These are phyloP conservation scores for Pythium vanterpoolii DNA, from an alignment of 352 stramenopile genomes.

Conservation along the genomic window DNA sequence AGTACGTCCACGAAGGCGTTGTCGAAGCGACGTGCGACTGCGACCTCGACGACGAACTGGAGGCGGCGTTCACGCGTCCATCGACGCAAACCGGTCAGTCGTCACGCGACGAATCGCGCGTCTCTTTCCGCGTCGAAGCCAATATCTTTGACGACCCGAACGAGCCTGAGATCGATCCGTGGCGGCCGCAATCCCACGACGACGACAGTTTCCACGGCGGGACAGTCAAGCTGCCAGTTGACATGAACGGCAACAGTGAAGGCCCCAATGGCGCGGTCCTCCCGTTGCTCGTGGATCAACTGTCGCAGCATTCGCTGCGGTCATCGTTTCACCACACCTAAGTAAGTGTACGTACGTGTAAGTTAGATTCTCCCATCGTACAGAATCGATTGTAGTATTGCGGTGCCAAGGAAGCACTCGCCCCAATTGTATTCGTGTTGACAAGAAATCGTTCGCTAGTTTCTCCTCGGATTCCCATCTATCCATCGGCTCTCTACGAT, in stretches of 20 bases:
- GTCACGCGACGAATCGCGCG: slow-evolving; percentile 13
- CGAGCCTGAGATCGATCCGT: slow-evolving; percentile 3
- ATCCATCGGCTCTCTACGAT: too few species aligned
- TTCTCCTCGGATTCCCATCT: not conserved
- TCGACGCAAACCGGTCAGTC: slow-evolving; percentile 16
- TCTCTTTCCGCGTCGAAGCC: slow-evolving; percentile 17
- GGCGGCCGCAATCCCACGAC: not conserved
- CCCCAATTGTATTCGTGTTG: too few species aligned
- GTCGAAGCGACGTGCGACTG: slow-evolving; percentile 50
- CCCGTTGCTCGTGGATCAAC: slow-evolving; percentile 28
- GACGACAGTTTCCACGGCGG: not conserved
- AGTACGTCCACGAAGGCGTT: slow-evolving; percentile 37
- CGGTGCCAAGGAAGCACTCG: slow-evolving; percentile 13
- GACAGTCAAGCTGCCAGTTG: not conserved
- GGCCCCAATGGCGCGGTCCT: slow-evolving; percentile 20
- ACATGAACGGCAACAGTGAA: slow-evolving; percentile 11
- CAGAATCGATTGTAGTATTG: not conserved
- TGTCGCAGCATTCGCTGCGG: slow-evolving; percentile 29
- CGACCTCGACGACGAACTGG: slow-evolving; percentile 19
- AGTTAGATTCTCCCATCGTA: not conserved
- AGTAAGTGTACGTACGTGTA: not conserved
- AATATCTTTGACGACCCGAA: slow-evolving; percentile 5
- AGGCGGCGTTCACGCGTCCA: slow-evolving; percentile 14
- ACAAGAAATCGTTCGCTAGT: too few species aligned
- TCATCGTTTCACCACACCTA: slow-evolving; percentile 18